Conservation (phyloP, 2,329 filamentous ascomycete genomes). For the Hypoxylon sp. region DNA sequence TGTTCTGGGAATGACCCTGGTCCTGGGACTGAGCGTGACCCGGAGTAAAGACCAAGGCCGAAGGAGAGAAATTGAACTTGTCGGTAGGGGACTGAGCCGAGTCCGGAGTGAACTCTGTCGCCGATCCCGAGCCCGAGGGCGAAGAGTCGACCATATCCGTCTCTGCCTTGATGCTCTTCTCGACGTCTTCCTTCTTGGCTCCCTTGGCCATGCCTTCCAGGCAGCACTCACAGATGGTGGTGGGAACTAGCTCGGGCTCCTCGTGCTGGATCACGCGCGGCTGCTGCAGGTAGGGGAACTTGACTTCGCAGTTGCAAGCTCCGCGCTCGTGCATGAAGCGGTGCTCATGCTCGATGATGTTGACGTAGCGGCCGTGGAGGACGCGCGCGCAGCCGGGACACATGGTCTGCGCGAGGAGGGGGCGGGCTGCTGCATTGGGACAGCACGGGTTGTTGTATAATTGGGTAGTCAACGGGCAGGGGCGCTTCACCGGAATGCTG, state of each 20-base stretch:
- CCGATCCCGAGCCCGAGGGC: background rate
- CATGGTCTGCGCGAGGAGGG: conserved; percentile 55
- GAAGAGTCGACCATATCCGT: background rate
- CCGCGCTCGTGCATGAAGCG: conserved; percentile 63
- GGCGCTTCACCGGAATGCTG: conserved; percentile 57
- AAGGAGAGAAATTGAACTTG: conserved; percentile 18
- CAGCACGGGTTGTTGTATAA: conserved; percentile 57
- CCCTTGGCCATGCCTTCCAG: background rate
- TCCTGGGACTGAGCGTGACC: background rate
- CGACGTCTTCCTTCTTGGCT: background rate
- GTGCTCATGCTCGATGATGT: conserved; percentile 61
- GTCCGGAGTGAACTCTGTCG: background rate
- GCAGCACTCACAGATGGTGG: background rate
- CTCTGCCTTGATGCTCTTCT: background rate
- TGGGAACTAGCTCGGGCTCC: background rate
- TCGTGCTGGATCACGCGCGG: conserved; percentile 52
- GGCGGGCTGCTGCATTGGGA: conserved; percentile 50
- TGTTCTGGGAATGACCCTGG: background rate
- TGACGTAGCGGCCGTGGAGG: conserved; percentile 58
- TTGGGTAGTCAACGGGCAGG: conserved; percentile 62
- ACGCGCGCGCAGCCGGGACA: conserved; percentile 59
- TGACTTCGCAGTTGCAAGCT: conserved; percentile 57
- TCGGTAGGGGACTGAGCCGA: background rate
- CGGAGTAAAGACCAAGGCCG: conserved; percentile 16
- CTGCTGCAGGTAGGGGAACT: conserved; percentile 57